These are phyloP conservation scores for Dendrobium huoshanense DNA, from an alignment of 106 monocot genomes.

Conservation along the genomic window DNA sequence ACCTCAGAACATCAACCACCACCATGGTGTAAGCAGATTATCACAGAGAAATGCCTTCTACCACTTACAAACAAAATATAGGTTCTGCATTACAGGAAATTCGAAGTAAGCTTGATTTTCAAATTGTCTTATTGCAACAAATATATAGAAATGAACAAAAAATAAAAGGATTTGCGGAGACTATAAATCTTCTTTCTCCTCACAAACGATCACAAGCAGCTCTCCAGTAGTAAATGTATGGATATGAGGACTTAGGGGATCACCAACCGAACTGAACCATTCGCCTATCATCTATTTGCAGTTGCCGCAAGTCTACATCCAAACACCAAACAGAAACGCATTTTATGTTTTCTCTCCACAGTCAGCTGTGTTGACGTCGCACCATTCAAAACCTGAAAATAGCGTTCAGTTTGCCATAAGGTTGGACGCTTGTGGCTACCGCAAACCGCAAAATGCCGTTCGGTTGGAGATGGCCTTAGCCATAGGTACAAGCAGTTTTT, in stretches of 20 bases:
- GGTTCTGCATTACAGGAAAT: not conserved
- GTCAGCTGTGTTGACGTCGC: no score
- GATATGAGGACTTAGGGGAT: not conserved
- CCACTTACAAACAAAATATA: not conserved
- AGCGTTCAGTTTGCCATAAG: no score
- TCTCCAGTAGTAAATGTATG: no score
- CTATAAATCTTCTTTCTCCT: not conserved
- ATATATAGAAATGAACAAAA: conserved; percentile 2
- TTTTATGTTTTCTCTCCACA: no score
- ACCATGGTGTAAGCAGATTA: not conserved
- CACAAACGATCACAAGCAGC: not conserved
- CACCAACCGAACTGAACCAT: no score
- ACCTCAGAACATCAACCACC: not conserved
- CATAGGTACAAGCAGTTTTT: conserved; percentile 46
- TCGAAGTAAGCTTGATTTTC: not conserved
- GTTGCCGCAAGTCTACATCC: no score
- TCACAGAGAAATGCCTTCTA: not conserved
- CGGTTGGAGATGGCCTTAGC: not conserved
- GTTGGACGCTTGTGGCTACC: no score
- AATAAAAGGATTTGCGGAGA: not conserved
- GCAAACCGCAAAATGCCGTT: no score
- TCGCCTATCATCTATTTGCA: no score
- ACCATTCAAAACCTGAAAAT: no score
- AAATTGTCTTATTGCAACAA: not conserved
- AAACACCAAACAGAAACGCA: no score